Conservation (phyloP, 768 basidiomycete genomes). For the Hemileccinum impolitum region DNA sequence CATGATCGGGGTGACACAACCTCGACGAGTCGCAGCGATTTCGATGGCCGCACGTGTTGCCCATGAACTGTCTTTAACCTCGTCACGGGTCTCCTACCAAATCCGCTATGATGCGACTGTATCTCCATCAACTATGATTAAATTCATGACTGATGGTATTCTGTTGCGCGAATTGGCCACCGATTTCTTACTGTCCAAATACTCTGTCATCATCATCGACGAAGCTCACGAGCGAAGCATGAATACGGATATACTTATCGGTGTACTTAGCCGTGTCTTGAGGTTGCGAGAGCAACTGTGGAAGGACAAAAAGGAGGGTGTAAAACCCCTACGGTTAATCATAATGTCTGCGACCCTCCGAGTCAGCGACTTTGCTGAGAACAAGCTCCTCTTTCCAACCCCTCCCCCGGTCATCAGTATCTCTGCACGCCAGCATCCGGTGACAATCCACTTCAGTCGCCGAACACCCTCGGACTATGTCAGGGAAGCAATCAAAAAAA, state of each 20-base stretch:
- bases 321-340: conserved; percentile 86
- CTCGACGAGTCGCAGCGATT: conserved; percentile 94
- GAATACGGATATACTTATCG: conserved; percentile 97
- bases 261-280: conserved; percentile 91
- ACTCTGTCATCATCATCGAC: conserved; percentile 93
- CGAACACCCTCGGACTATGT: conserved; percentile 86
- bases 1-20: conserved; percentile 97
- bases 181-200: conserved; percentile 91
- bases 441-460: conserved; percentile 91
- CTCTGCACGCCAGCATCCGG: conserved; percentile 88
- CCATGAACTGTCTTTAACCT: conserved; percentile 83
- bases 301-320: conserved; percentile 67
- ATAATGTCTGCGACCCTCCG: conserved; percentile 99
- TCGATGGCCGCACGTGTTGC: conserved; percentile 93
- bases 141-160: conserved; percentile 99
- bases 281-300: conserved; percentile 88
- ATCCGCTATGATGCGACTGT: conserved; percentile 97
- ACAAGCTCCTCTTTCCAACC: conserved; percentile 70
- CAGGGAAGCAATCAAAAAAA: conserved; percentile 85
- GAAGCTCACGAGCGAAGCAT: conserved; percentile 98
- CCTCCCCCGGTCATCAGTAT: conserved; percentile 93
- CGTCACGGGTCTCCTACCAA: conserved; percentile 88
- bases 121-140: conserved; percentile 86
- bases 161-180: conserved; percentile 86
- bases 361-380: conserved; percentile 88